These are phyloP conservation scores for Orbilia javanica DNA, from an alignment of 2,329 filamentous ascomycete species.

Conservation along the genomic window DNA sequence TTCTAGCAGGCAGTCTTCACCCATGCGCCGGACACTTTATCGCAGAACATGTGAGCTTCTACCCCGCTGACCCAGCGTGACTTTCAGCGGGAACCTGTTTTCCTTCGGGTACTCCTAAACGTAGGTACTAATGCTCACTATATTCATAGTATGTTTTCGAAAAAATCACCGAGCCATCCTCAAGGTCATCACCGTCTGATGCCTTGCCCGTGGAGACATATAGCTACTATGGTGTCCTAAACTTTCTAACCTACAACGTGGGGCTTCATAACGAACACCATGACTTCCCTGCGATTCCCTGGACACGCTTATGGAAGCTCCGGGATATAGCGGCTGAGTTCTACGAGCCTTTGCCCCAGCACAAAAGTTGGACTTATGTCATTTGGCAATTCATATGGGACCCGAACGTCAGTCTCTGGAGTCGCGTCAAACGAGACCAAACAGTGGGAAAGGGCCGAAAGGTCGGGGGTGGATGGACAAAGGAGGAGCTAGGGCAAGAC, in stretches of 20 bases:
- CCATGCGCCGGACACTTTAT: slow-evolving; percentile 98
- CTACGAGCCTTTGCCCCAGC: slow-evolving; percentile 86
- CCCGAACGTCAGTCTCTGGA: slow-evolving; percentile 87
- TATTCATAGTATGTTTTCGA: slow-evolving; percentile 76
- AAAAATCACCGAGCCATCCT: slow-evolving; percentile 70
- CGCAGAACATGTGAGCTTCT: slow-evolving; percentile 77
- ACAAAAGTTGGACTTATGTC: slow-evolving; percentile 90
- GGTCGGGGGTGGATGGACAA: slow-evolving; percentile 67
- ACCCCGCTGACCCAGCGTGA: not conserved
- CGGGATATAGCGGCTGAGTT: slow-evolving; percentile 88
- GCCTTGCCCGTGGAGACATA: slow-evolving; percentile 87
- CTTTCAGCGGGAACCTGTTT: not conserved
- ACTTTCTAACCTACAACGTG: slow-evolving; percentile 95
- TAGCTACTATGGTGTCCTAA: slow-evolving; percentile 94
- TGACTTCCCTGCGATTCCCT: slow-evolving; percentile 96
- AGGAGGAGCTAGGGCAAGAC: slow-evolving; percentile 53
- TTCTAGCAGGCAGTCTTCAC: slow-evolving; percentile 92
- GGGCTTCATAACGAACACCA: slow-evolving; percentile 99
- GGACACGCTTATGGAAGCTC: slow-evolving; percentile 84
- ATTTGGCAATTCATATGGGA: slow-evolving; percentile 97
- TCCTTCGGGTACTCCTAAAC: too few species aligned
- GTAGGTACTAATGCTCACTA: not conserved
- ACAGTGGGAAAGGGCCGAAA: slow-evolving; percentile 71
- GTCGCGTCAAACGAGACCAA: slow-evolving; percentile 90
- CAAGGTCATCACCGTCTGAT: slow-evolving; percentile 72